Conservation (phyloP, 2,329 filamentous ascomycete genomes). For the Fusarium papillatum region DNA sequence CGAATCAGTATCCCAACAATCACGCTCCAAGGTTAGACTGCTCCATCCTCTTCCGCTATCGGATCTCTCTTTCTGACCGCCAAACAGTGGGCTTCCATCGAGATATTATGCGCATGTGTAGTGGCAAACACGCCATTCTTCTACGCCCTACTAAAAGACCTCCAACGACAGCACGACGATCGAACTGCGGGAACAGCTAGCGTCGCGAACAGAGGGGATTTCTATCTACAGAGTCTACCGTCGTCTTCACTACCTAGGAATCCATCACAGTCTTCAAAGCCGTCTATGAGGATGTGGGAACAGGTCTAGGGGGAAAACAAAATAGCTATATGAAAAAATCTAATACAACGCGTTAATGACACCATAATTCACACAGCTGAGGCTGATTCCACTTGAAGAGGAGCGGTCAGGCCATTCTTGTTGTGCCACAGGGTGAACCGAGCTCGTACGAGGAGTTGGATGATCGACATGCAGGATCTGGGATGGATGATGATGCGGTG, state of each 20-base stretch:
- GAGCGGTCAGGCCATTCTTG: background rate
- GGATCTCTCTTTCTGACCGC: background rate
- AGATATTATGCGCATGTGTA: conserved; percentile 49
- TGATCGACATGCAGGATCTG: background rate
- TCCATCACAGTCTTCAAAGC: conserved; percentile 4
- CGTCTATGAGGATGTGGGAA: background rate
- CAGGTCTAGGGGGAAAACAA: background rate
- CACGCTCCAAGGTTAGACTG: conserved; percentile 44
- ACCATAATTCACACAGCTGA: background rate
- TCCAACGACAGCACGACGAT: conserved; percentile 43
- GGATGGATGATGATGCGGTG: background rate
- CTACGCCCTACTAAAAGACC: conserved; percentile 45
- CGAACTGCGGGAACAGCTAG: conserved; percentile 28
- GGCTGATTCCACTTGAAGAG: background rate
- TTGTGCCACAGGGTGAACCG: background rate
- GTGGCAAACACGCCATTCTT: conserved; percentile 49
- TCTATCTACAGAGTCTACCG: conserved; percentile 31
- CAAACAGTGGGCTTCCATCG: conserved; percentile 48
- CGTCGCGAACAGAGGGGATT: conserved; percentile 8
- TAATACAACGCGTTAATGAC: conserved; percentile 1
- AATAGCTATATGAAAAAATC: background rate
- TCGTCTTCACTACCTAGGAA: conserved; percentile 17
- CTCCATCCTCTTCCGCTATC: no score
- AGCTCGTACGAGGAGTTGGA: background rate
- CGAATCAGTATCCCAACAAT: conserved; percentile 44